A percentile compares a stretch with the other conserved stretches of the same genome.
Conservation (phyloP, 148 eudicot species). For the Fagopyrum esculentum region DNA sequence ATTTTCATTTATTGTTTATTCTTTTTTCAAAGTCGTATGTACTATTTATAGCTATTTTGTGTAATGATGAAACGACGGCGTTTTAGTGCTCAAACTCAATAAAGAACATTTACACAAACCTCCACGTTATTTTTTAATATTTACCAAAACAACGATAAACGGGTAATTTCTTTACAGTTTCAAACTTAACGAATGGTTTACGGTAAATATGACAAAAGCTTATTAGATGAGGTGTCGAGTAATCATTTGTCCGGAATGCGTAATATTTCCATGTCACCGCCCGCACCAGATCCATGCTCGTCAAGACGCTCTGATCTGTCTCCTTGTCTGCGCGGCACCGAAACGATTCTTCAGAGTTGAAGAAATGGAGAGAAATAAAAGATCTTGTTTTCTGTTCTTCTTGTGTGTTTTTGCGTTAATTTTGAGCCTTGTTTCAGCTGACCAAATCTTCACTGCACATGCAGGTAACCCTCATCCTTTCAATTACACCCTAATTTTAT, state of each 20-base stretch:
- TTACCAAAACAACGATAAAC: no score
- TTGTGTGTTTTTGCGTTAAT: conserved; percentile 17
- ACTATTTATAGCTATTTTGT: not conserved
- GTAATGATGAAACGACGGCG: not conserved
- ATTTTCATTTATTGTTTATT: not conserved
- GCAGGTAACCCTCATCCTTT: conserved; percentile 30
- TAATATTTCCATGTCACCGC: conserved; percentile 5
- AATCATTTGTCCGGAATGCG: conserved; percentile 1
- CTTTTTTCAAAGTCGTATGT: not conserved
- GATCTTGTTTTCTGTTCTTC: not conserved
- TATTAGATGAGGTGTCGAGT: not conserved
- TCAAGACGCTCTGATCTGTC: not conserved
- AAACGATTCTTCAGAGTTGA: not conserved
- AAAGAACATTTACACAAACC: not conserved
- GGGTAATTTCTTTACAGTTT: no score
- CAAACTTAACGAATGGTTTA: no score
- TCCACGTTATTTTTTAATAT: no score
- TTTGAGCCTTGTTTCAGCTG: conserved; percentile 32
- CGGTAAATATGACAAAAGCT: not conserved
- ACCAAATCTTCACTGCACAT: conserved; percentile 51
- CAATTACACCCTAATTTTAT: conserved; percentile 2
- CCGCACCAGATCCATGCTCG: not conserved
- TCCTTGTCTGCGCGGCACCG: not conserved
- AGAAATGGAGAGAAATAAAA: conserved; percentile 3
- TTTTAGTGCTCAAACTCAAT: not conserved